phyloP scores from a whole-genome alignment of 2,329 filamentous ascomycete genomes.

The Colletotrichum spinosum region DNA sequence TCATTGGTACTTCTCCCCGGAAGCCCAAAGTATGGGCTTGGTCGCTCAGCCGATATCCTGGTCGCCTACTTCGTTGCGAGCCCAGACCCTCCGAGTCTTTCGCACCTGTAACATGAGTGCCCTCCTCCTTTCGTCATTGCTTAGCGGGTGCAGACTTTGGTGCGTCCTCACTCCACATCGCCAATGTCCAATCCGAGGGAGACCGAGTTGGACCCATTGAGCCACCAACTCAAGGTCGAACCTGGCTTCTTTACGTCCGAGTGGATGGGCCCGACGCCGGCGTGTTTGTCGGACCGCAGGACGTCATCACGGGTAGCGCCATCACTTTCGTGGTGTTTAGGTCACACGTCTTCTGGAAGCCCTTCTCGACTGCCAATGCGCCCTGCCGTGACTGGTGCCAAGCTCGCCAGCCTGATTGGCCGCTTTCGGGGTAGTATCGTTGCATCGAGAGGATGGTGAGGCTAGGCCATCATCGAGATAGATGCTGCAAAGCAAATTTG shows the following conservation, averaged over 20 bases:
- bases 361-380: constrained; percentile 5
- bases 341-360: constrained; percentile 26
- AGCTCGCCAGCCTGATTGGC: not conserved
- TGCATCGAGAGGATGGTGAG: too few species aligned
- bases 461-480: too few species aligned
- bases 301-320: too few species aligned
- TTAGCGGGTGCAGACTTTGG: constrained; percentile 3
- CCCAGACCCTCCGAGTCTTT: constrained; percentile 1
- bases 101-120: not conserved
- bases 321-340: constrained; percentile 12
- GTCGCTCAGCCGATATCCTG: constrained; percentile 10
- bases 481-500: not conserved
- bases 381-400: constrained; percentile 3
- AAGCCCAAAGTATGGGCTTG: constrained; percentile 8
- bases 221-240: too few species aligned
- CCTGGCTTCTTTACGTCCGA: too few species aligned
- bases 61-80: not conserved
- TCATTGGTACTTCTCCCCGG: constrained; percentile 16
- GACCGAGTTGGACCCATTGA: not conserved
- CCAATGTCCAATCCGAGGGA: constrained; percentile 1
- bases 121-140: constrained; percentile 1
- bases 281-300: too few species aligned
- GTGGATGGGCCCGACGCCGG: too few species aligned
- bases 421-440: too few species aligned
- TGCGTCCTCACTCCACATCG: constrained; percentile 13